Evolutionary conservation across 1,284 basidiomycete genomes (phyloP).

Genomic region (Prillingera fragicola): DNA sequence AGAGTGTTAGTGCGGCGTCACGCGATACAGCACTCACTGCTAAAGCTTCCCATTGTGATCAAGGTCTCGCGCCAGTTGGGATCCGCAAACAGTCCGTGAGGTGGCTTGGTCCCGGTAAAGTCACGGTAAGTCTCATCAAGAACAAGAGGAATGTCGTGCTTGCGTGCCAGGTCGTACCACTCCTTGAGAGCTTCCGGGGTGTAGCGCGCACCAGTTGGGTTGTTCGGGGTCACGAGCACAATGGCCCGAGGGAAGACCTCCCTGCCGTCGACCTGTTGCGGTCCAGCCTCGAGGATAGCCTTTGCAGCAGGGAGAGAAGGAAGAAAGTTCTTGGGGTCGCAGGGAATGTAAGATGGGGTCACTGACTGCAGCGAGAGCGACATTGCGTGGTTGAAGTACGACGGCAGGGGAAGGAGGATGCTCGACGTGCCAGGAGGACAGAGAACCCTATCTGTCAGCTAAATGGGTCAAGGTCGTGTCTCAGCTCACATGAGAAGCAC

Average conservation of each 20-base stretch:
- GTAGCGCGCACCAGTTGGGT: conserved; percentile 71
- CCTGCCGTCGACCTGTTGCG: conserved; percentile 6
- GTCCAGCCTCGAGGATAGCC: conserved; percentile 16
- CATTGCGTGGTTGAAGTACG: conserved; percentile 82
- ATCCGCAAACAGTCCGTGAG: conserved; percentile 44
- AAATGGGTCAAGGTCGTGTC: neutral
- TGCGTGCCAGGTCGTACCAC: conserved; percentile 61
- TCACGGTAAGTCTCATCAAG: conserved; percentile 87
- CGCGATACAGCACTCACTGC: conserved; percentile 31
- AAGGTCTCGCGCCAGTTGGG: conserved; percentile 60
- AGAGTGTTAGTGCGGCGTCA: conserved; percentile 22
- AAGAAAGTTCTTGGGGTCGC: conserved; percentile 57
- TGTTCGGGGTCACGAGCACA: conserved; percentile 58
- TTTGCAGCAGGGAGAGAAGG: conserved; percentile 51
- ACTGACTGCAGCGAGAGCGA: conserved; percentile 63
- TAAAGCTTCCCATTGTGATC: conserved; percentile 71
- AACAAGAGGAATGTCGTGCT: conserved; percentile 63
- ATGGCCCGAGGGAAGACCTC: conserved; percentile 57
- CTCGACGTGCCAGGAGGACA: conserved; percentile 64
- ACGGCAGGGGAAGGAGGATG: conserved; percentile 71
- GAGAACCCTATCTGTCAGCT: conserved; percentile 49
- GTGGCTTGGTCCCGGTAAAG: conserved; percentile 55
- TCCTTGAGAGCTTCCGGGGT: conserved; percentile 57
- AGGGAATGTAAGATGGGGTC: conserved; percentile 59
- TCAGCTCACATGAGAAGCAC: conserved; percentile 25